Evolutionary conservation across 352 stramenopile species (phyloP).

Genomic region (Bremia lactucae): DNA sequence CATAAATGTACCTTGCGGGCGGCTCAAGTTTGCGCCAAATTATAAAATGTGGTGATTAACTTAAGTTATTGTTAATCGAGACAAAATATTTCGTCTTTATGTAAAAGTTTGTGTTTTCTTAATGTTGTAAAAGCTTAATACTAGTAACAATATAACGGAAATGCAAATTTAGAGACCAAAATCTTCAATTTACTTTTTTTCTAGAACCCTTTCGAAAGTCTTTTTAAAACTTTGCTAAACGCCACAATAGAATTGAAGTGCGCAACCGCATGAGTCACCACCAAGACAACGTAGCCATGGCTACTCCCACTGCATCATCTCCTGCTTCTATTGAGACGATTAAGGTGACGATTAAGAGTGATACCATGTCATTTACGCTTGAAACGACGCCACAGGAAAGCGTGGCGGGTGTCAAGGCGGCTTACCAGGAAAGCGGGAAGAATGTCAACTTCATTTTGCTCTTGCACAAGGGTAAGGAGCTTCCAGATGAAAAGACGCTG

Average conservation of each 20-base stretch:
- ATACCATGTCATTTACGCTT: conserved; percentile 49
- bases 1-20: too few relatives aligned
- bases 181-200: too few relatives aligned
- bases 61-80: too few relatives aligned
- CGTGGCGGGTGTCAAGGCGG: conserved; percentile 73
- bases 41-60: too few relatives aligned
- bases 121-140: too few relatives aligned
- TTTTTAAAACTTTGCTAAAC: not conserved
- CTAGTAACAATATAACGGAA: too few relatives aligned
- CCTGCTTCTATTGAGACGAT: conserved; percentile 26
- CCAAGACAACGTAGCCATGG: conserved; percentile 14
- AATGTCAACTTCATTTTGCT: conserved; percentile 71
- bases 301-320: conserved; percentile 1
- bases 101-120: too few relatives aligned
- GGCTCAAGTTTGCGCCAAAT: too few relatives aligned
- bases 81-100: too few relatives aligned
- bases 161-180: too few relatives aligned
- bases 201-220: conserved; percentile 4
- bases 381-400: conserved; percentile 61
- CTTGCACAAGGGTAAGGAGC: conserved; percentile 79
- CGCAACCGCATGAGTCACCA: not conserved
- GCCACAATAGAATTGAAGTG: conserved; percentile 8
- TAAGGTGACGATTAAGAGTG: conserved; percentile 76
- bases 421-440: conserved; percentile 70
- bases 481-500: conserved; percentile 81